These are phyloP conservation scores for Arthrinium phaeospermum DNA, from an alignment of 2,329 filamentous ascomycete genomes.

Conservation along the genomic window DNA sequence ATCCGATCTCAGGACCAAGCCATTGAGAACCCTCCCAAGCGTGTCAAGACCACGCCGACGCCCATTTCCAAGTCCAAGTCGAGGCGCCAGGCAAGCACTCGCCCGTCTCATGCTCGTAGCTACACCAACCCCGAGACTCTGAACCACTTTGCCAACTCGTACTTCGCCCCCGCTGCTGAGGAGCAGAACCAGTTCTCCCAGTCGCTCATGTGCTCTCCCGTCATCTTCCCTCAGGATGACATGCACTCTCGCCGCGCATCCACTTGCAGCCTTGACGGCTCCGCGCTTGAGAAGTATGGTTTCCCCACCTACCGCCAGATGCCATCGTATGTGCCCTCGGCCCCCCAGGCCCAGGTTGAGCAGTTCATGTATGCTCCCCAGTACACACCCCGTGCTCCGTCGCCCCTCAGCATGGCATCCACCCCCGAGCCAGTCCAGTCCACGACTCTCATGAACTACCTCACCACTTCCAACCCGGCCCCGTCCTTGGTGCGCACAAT, in stretches of 20 bases:
- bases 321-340: conserved; percentile 57
- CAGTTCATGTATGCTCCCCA: conserved; percentile 51
- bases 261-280: conserved; percentile 67
- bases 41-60: conserved; percentile 60
- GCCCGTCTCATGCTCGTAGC: conserved; percentile 55
- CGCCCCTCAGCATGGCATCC: conserved; percentile 44
- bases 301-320: conserved; percentile 86
- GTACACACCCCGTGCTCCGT: conserved; percentile 52
- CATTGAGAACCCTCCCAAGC: conserved; percentile 65
- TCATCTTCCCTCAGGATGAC: conserved; percentile 58
- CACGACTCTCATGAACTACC: conserved; percentile 78
- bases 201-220: conserved; percentile 71
- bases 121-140: conserved; percentile 66
- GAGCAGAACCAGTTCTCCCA: conserved; percentile 42
- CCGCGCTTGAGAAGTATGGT: conserved; percentile 71
- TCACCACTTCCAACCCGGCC: conserved; percentile 80
- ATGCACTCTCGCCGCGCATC: conserved; percentile 61
- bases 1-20: conserved; percentile 85
- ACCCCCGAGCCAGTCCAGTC: conserved; percentile 55
- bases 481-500: conserved; percentile 82
- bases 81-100: conserved; percentile 45
- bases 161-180: conserved; percentile 42
- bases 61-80: conserved; percentile 38
- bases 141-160: conserved; percentile 48
- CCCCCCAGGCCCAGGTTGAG: conserved; percentile 43